Evolutionary conservation across 345 rosid species (phyloP).

Genomic region (Raphanus raphanistrum): DNA sequence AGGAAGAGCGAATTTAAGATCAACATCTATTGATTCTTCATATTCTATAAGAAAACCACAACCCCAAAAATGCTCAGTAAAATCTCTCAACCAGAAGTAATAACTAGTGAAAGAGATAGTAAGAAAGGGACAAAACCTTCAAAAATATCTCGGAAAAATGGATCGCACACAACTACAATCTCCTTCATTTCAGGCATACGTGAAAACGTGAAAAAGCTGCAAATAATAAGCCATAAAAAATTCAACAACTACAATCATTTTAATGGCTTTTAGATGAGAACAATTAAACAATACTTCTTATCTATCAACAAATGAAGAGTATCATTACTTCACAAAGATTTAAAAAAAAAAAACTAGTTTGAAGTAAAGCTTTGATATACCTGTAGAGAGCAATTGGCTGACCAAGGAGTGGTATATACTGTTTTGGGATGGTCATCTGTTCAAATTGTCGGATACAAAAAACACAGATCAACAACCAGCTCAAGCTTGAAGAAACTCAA

Average conservation of each 20-base stretch:
- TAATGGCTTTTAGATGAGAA: no score
- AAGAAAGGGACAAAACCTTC: slow-evolving; percentile 56
- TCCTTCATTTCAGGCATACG: slow-evolving; percentile 79
- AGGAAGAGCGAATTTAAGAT: slow-evolving; percentile 78
- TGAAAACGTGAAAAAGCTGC: slow-evolving; percentile 83
- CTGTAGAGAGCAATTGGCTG: slow-evolving; percentile 94
- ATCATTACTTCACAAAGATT: no score
- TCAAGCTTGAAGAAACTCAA: not conserved
- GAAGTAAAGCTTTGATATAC: slow-evolving; percentile 39
- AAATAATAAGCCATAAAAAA: slow-evolving; percentile 4
- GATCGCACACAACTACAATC: slow-evolving; percentile 95
- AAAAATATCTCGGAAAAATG: slow-evolving; percentile 79
- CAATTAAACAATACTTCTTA: not conserved
- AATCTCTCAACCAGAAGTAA: not conserved
- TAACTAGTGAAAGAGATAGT: not conserved
- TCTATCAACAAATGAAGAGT: not conserved
- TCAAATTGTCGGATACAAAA: slow-evolving; percentile 42
- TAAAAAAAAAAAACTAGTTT: no score
- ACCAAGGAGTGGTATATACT: slow-evolving; percentile 84
- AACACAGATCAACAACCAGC: slow-evolving; percentile 11
- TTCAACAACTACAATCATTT: not conserved
- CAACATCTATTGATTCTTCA: slow-evolving; percentile 49
- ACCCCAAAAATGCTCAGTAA: slow-evolving; percentile 12
- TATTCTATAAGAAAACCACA: slow-evolving; percentile 46
- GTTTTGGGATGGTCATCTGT: slow-evolving; percentile 96